These are phyloP conservation scores for Gaultheria prostrata DNA, from an alignment of 148 eudicot genomes.

Conservation along the genomic window DNA sequence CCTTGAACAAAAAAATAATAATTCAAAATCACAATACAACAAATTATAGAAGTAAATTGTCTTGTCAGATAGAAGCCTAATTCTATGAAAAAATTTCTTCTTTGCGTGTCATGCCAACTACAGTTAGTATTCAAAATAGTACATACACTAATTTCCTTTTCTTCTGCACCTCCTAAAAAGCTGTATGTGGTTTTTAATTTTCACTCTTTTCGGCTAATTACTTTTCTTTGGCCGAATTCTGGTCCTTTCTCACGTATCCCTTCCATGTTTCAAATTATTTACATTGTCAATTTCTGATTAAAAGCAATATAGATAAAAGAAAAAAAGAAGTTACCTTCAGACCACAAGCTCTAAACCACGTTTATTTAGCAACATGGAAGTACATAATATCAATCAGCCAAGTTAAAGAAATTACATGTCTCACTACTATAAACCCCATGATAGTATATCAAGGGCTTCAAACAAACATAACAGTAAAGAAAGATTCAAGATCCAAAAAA, in stretches of 20 bases:
- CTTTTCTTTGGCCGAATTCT: too few species aligned
- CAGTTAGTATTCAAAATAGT: neutral
- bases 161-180: neutral
- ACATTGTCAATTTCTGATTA: neutral
- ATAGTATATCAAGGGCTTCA: neutral
- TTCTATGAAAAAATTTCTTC: neutral
- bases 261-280: too few species aligned
- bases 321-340: neutral
- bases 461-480: neutral
- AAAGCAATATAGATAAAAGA: too few species aligned
- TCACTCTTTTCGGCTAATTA: too few species aligned
- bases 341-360: neutral
- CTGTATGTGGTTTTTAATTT: too few species aligned
- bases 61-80: neutral
- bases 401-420: neutral
- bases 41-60: neutral
- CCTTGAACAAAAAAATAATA: conserved; percentile 39
- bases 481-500: neutral
- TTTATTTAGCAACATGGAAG: neutral
- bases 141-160: neutral
- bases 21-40: conserved; percentile 2
- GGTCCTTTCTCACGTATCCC: neutral
- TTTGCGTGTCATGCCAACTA: too few species aligned
- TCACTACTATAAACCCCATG: neutral
- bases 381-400: neutral